A percentile compares a stretch with the other conserved stretches of the same genome.
phyloP scores from a whole-genome alignment of 78 protist species.

The Bodo saltans region DNA sequence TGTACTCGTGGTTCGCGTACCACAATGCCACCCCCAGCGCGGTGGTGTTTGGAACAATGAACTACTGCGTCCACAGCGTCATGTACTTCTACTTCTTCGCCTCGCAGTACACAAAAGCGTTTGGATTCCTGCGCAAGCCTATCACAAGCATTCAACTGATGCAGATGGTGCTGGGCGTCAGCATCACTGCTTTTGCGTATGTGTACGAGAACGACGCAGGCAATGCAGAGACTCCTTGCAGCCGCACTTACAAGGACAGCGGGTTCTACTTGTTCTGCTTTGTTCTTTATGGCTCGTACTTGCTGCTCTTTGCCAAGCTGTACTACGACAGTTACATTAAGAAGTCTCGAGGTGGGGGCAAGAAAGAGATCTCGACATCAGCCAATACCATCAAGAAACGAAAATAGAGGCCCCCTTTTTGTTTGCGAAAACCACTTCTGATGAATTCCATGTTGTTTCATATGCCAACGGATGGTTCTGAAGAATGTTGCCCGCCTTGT shows the following conservation, averaged over 20 bases:
- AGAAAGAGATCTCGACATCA: no score
- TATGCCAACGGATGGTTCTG: no score
- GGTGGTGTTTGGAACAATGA: constrained; percentile 17
- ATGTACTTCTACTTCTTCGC: constrained; percentile 22
- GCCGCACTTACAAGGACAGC: background rate
- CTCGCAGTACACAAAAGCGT: background rate
- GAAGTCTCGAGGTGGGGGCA: no score
- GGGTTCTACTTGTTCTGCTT: background rate
- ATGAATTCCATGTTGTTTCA: no score
- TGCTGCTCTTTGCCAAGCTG: constrained; percentile 17
- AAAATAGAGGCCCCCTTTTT: no score
- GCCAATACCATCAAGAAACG: no score
- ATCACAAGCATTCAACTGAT: constrained; percentile 16
- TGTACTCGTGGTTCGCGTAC: constrained; percentile 37
- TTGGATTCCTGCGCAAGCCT: background rate
- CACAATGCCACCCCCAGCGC: constrained; percentile 6
- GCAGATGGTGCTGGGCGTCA: constrained; percentile 33
- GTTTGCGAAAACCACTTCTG: no score
- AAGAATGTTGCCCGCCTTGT: no score
- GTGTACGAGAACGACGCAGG: background rate
- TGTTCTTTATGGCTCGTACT: constrained; percentile 1
- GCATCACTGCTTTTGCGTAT: constrained; percentile 12
- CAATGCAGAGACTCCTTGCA: constrained; percentile 4
- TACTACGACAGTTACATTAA: background rate
- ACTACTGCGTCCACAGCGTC: constrained; percentile 16